Evolutionary conservation across 148 eudicot species (phyloP), one percentile per base, ranked within the genome.

Genomic region (Spergularia bocconei): DNA sequence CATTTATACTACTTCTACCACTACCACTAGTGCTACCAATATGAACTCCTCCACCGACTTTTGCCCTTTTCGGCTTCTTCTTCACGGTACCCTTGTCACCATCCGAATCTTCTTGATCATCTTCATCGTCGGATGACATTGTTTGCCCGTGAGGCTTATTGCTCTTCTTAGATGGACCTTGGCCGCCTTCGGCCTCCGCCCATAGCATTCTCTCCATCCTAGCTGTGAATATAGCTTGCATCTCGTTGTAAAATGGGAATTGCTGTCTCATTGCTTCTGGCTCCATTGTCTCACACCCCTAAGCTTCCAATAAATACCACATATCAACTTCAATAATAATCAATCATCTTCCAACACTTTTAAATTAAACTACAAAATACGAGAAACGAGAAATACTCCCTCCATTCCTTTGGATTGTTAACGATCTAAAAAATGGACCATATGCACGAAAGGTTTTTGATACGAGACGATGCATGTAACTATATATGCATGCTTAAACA

Each of bases 211-310:
- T 70, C 80, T 91, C 91, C 95, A 93, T 87, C 63, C 98, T 79
- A 0, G 87, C 87, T 1, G 90, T 61, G 73, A 94, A 91, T n/a
- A 94, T 94, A 12, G 91, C 77, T 63, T 94, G 97, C 57, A 94
- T 75, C 71, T 94, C 98, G 36, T 82, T 88, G 91, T 90, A 94
- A 79, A 83, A 94, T 19, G 97, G 97, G 63, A 94, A 91, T 52
- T 91, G 96, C 63, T 90, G 97, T 41, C 91, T 77, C 90, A 87
- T 83, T 15, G 81, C 85, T 77, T 91, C 97, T 11, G 88, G 74
- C 74, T 94, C 98, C 91, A 90, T 87, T 7, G 98, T 91, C 82
- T 94, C 97, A 84, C 96, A 91, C 67, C 98, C 98, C 96, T 93
- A 77, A 47, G 57, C 82, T 79, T 69, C 67, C 82, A 78, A 55